Evolutionary conservation across 768 basidiomycete genomes (phyloP), one percentile per base, ranked within the genome.

Genomic region (Sarcodon sp.): DNA sequence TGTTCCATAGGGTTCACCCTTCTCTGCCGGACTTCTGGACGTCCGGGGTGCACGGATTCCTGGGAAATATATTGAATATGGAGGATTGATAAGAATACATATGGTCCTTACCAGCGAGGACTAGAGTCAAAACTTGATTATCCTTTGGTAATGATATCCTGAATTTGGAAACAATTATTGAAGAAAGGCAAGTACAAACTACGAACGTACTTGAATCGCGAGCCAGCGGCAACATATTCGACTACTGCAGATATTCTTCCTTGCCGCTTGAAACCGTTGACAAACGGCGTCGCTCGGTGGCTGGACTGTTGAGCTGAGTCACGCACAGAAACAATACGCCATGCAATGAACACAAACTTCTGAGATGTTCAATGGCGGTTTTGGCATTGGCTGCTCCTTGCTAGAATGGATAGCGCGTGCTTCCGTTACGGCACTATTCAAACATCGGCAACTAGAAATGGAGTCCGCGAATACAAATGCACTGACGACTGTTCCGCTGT

Each of bases 171-270:
- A 18, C 11, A 9, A 13, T 41, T 34, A 37, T 43, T 31, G 33
- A n/a, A 35, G 43, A 33, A 50, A 27, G 47, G 47, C 21, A 49
- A 12, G 45, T 33, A 48, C 9, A 45, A 31, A 4, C 11, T 4
- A 51, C 12, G n/a, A 15, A 62, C 68, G 33, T 49, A 88, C 90
- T 92, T 99, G 80, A 93, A 98, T 47, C 94, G 79, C 9, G 93
- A 96, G 27, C 93, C 94, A 34, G 90, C 79, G 37, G 92, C 81
- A 47, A 97, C 91, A 59, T 88, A 96, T 36, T 98, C 93, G 13
- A 98, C 88, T 8, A 94, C 68, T 7, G 86, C 96, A 1, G 83
- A 71, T 47, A 93, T 78, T 53, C 75, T 77, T 6, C 93, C 92
- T 45, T 80, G 68, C 31, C 94, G 82, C 66, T 96, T 98, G 73